Evolutionary conservation across 495 filamentous ascomycete genomes (phyloP), one percentile per base, ranked within the genome.

Genomic region (Achaetomiella virescens): DNA sequence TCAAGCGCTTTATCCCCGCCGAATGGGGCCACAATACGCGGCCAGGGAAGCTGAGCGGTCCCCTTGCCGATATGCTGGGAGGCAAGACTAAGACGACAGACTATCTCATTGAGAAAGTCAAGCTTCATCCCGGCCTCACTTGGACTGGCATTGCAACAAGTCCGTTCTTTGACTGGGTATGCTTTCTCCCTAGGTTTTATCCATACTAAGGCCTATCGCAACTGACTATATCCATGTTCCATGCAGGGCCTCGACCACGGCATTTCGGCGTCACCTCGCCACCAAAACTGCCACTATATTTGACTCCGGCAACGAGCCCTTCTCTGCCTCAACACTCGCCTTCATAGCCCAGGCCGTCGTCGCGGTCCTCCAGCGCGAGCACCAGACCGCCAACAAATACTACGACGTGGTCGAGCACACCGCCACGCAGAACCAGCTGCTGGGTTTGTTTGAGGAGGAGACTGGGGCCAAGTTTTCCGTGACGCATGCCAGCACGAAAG

Each of bases 1-100:
- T 87, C 3, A 71, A 76, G 60, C 77, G 83, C 40, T 81, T 83
- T 55, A 70, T 87, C 40, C 84, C 27, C 83, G 0, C 80, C 75
- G 81, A 84, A 55, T 87, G 80, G 53, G 84, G 84, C 0, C 51
- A 66, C 43, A 72, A 78, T 47, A 65, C 66, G 21, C 48, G 14
- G 27, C 48, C 7, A 6, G 18, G 40, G 17, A 21, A 21, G 18
- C 20, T 43, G 8, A 43, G 40, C 18, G 17, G 17, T 2, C n/a
- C 3, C 40, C 12, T 43, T 6, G 14, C 1, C 11, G 7, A 31
- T 4, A 31, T 61, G 42, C 74, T 77, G 38, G 62, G 54, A 10
- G 66, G 67, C 22, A 83, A 84, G 59, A 57, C 77, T 31, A 59
- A 65, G 0, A 57, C 71, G 5, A 54, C 76, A 29, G 66, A 81